Base-by-base conservation (phyloP, 768 basidiomycete genomes). In the Boletus coccyginus region DNA sequence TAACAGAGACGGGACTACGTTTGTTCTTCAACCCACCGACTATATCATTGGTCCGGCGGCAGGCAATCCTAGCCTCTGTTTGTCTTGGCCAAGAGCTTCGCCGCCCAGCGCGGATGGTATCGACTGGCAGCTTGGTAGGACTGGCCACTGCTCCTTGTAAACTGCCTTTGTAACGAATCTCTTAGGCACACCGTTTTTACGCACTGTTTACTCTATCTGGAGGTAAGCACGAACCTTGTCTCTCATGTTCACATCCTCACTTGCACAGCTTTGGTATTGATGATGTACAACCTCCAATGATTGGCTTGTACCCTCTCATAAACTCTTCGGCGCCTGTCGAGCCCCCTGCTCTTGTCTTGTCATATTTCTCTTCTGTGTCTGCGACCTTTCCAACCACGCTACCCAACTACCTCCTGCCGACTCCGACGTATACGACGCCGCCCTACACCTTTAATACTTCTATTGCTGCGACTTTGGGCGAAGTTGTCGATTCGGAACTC, bases 61-160 rank as follows among this genome's bases (percentile, higher is more conserved):
- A 43, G 84, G 84, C 9, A 78, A 86, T 65, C 85, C 88, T 0
- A 76, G 79, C 56, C 68, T 89, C 14, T 92, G 90, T 70, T 71
- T 92, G 42, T 74, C 87, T 27, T 92, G 90, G 90, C 90, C 89
- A 1, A 75, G 73, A 59, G 88, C 88, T 5, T 70, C 75, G 19
- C 77, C 83, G 9, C 90, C 88, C 0, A 86, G 77, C 55, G 59
- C 84, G 14, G 86, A 91, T 68, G 90, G 88, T 14, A 79, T 92
- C 50, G 90, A 92, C 63, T 92, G 90, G 90, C 88, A 91, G 68
- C 76, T 92, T 47, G 89, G 88, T 86, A 60, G 29, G 70, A 56
- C n/a, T 7, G 17, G 12, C 5, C 11, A 16, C 13, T 32, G 1
- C 3, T 44, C 14, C 36, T 12, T 17, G 8, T 33, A 10, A 21